Percentiles rank a stretch among this genome's conserved stretches.
Evolutionary conservation across 177 flowering plant genomes (phyloP).

Genomic region (Telopea speciosissima): DNA sequence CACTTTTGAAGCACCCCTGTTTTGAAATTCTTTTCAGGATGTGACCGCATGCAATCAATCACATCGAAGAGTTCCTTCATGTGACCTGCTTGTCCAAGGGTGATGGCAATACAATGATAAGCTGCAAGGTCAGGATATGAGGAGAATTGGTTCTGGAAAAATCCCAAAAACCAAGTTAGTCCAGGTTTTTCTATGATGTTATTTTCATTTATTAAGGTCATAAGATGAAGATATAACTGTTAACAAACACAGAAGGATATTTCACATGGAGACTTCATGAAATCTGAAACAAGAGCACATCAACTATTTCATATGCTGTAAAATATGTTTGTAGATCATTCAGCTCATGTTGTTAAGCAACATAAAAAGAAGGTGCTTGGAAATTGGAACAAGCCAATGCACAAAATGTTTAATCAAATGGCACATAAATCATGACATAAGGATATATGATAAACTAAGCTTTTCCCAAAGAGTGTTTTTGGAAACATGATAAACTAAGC

Average conservation of each 20-base stretch:
- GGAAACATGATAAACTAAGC: no score
- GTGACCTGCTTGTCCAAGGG: slow-evolving; percentile 97
- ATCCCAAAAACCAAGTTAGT: neutral
- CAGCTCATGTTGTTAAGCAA: neutral
- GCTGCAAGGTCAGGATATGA: slow-evolving; percentile 86
- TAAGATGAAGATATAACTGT: no score
- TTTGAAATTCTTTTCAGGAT: slow-evolving; percentile 64
- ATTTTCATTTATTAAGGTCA: no score
- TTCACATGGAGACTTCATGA: neutral
- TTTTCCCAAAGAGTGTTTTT: neutral
- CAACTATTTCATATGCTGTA: no score
- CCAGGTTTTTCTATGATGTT: neutral
- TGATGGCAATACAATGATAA: slow-evolving; percentile 77
- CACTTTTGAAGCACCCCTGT: slow-evolving; percentile 47
- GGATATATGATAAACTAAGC: neutral
- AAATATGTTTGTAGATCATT: neutral
- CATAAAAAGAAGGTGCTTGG: neutral
- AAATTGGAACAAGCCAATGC: neutral
- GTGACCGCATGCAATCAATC: slow-evolving; percentile 78
- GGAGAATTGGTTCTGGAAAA: slow-evolving; percentile 55
- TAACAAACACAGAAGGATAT: no score
- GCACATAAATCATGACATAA: neutral
- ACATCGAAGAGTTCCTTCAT: slow-evolving; percentile 91
- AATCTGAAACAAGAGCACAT: no score
- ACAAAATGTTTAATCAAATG: neutral